Evolutionary conservation across 2,329 filamentous ascomycete species (phyloP).

Genomic region (Colletotrichum zoysiae): DNA sequence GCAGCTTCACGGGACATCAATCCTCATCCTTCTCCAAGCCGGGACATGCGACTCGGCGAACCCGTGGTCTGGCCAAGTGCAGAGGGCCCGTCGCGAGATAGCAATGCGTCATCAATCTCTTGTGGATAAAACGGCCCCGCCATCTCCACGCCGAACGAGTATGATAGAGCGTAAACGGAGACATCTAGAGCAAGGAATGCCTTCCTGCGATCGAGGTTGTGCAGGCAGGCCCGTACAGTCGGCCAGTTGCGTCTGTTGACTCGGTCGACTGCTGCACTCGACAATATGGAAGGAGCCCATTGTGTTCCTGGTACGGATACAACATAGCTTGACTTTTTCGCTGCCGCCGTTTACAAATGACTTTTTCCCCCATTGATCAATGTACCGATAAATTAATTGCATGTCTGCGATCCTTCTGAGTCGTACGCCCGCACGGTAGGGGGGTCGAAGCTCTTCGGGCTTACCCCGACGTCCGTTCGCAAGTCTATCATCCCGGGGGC

Average conservation of each 20-base stretch:
- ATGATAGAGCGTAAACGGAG: neutral
- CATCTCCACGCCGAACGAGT: conserved; percentile 5
- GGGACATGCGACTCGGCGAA: conserved; percentile 6
- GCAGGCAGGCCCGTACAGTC: neutral
- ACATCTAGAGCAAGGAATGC: neutral
- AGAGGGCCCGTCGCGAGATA: conserved; percentile 8
- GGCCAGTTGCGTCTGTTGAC: neutral
- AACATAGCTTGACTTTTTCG: neutral
- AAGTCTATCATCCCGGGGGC: conserved; percentile 13
- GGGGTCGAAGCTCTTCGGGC: conserved; percentile 5
- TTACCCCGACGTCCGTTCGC: conserved; percentile 6
- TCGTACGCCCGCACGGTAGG: conserved; percentile 14
- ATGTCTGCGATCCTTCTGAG: conserved; percentile 19
- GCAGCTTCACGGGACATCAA: conserved; percentile 14
- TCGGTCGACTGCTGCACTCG: neutral
- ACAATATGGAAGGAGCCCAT: neutral
- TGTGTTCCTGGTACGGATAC: neutral
- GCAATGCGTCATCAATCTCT: neutral
- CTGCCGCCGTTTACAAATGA: neutral
- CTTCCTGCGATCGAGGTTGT: neutral
- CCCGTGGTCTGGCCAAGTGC: neutral
- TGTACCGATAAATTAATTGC: neutral
- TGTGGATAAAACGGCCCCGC: neutral
- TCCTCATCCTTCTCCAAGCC: conserved; percentile 20
- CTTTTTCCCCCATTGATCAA: neutral